Evolutionary conservation across 2,329 filamentous ascomycete species (phyloP).

Genomic region (Podosphaera aphanis): DNA sequence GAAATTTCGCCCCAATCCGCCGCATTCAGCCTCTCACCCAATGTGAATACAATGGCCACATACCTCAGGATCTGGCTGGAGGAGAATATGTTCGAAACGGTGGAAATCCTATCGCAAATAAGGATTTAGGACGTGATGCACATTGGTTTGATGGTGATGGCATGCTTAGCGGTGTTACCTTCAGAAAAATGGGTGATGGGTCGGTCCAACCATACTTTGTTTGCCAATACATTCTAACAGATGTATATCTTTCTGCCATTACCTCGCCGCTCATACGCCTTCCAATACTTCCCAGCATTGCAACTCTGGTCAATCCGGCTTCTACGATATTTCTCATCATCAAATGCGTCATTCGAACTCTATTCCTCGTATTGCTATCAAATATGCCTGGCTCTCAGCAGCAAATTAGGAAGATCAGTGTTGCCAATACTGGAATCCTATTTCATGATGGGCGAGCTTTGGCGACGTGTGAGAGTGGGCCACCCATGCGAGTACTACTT

Average conservation of each 20-base stretch:
- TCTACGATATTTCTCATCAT: constrained; percentile 26
- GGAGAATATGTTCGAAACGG: constrained; percentile 54
- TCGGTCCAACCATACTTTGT: constrained; percentile 37
- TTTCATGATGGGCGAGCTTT: constrained; percentile 47
- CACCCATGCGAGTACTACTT: constrained; percentile 39
- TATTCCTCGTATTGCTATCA: constrained; percentile 33
- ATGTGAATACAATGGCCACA: constrained; percentile 31
- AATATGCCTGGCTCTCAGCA: constrained; percentile 30
- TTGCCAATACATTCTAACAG: constrained; percentile 45
- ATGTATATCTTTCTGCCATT: constrained; percentile 33
- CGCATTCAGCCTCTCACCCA: constrained; percentile 29
- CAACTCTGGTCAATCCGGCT: constrained; percentile 37
- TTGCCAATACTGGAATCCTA: constrained; percentile 42
- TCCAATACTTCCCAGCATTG: constrained; percentile 43
- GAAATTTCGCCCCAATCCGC: constrained; percentile 47
- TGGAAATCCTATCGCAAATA: constrained; percentile 40
- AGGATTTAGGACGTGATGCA: constrained; percentile 34
- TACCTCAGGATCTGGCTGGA: constrained; percentile 40
- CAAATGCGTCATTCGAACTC: constrained; percentile 29
- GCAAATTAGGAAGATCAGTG: constrained; percentile 42
- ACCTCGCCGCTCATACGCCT: constrained; percentile 23
- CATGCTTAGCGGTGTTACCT: constrained; percentile 46
- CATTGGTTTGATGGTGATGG: constrained; percentile 60
- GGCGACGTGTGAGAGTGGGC: constrained; percentile 48
- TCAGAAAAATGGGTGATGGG: constrained; percentile 21